These are phyloP conservation scores for Debaryomyces prosopidis DNA, from an alignment of 805 yeast genomes.

Conservation along the genomic window DNA sequence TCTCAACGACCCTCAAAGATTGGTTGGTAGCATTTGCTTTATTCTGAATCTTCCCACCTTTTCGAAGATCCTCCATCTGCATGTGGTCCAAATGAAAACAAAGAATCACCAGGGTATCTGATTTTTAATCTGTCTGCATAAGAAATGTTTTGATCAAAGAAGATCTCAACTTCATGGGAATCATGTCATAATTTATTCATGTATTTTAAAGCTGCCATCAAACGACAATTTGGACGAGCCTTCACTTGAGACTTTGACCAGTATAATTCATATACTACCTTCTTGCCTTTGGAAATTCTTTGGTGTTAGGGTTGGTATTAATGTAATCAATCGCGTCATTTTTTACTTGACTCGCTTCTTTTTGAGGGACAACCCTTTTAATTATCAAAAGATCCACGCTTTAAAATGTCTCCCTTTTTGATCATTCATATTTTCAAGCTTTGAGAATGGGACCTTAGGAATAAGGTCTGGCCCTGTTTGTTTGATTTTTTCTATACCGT, in stretches of 20 bases:
- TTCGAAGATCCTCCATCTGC: constrained; percentile 45
- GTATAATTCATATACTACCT: constrained; percentile 30
- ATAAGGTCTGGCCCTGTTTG: constrained; percentile 19
- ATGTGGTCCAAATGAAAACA: constrained; percentile 35
- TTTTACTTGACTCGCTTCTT: constrained; percentile 21
- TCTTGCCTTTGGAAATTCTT: constrained; percentile 24
- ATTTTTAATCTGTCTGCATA: constrained; percentile 46
- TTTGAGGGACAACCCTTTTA: constrained; percentile 27
- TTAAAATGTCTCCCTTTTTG: not conserved
- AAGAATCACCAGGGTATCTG: constrained; percentile 36
- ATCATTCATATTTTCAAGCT: constrained; percentile 7
- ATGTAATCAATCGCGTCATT: constrained; percentile 22
- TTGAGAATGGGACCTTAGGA: constrained; percentile 22
- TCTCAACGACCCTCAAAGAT: constrained; percentile 45
- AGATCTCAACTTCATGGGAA: constrained; percentile 23
- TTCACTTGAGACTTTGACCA: constrained; percentile 41
- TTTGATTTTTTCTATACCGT: constrained; percentile 16
- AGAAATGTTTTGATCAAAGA: constrained; percentile 29
- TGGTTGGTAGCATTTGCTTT: constrained; percentile 32
- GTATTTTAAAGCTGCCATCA: too few relatives aligned
- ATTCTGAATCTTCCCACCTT: constrained; percentile 46
- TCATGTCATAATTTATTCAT: constrained; percentile 28
- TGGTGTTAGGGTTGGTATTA: constrained; percentile 24
- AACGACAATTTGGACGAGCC: too few relatives aligned
- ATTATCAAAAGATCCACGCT: constrained; percentile 30